These are phyloP conservation scores for Verbascum thapsus DNA, from an alignment of 257 asterid genomes.

Conservation along the genomic window DNA sequence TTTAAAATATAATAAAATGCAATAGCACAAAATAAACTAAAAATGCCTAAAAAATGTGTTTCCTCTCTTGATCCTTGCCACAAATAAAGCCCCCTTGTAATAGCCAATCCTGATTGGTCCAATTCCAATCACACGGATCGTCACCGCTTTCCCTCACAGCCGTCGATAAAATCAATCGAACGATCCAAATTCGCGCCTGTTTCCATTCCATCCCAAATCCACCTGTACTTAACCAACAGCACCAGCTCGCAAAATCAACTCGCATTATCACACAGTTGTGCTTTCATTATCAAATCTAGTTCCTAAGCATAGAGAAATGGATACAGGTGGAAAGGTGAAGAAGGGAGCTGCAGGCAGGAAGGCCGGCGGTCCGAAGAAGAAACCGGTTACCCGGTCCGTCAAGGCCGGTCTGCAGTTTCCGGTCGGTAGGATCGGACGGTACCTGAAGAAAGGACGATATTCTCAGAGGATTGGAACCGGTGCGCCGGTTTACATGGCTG, in stretches of 20 bases:
- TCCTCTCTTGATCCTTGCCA: slow-evolving; percentile 1
- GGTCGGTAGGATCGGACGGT: slow-evolving; percentile 58
- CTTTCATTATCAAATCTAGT: not conserved
- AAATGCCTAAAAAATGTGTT: not conserved
- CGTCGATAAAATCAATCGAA: slow-evolving; percentile 26
- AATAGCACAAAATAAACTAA: not conserved
- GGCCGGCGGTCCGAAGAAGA: slow-evolving; percentile 40
- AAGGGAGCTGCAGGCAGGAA: slow-evolving; percentile 34
- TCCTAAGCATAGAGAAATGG: slow-evolving; percentile 2
- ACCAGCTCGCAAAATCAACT: not conserved
- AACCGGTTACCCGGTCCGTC: slow-evolving; percentile 34
- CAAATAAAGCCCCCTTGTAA: not conserved
- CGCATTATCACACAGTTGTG: not conserved
- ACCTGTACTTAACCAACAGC: slow-evolving; percentile 22
- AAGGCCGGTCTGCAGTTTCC: slow-evolving; percentile 62
- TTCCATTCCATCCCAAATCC: slow-evolving; percentile 4
- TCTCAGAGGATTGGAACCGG: slow-evolving; percentile 51
- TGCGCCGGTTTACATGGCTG: slow-evolving; percentile 61
- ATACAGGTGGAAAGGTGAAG: slow-evolving; percentile 23
- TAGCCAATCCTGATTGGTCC: slow-evolving; percentile 16
- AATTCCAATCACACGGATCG: slow-evolving; percentile 13
- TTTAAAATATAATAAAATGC: not conserved
- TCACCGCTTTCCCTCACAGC: not conserved
- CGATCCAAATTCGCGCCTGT: slow-evolving; percentile 7
- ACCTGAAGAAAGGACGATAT: slow-evolving; percentile 50